Base-by-base conservation (phyloP, 2,329 filamentous ascomycete species). In the Sarocladiaceae sp. region DNA sequence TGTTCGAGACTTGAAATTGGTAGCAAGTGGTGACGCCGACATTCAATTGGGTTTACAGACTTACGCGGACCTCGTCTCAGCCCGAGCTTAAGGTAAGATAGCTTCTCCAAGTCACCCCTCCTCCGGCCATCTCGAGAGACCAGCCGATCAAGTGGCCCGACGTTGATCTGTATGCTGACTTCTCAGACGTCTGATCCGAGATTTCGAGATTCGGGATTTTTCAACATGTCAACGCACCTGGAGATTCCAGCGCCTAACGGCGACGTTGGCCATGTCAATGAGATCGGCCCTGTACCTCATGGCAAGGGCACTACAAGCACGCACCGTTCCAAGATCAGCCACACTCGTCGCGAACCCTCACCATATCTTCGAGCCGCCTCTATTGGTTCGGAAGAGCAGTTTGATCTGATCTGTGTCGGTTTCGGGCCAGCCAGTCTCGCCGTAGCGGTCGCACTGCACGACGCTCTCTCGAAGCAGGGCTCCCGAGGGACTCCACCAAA, bases 351-450 rank as follows among this genome's bases (percentile, higher is more conserved):
- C 16, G 40, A 20, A n/a, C 40, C 3, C 19, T 43, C 40, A 4
- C 50, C 48, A 13, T 53, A 56, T 43, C 66, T 84, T 13, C 68
- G 63, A 43, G 65, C 74, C n/a, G 71, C 75, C 3, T 43, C 26
- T 18, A 21, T 43, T 21, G 65, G 72, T 20, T 62, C 73, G 44
- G 75, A 83, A 50, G 78, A 85, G 41, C 68, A 88, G 24, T 83
- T 90, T 60, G 91, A 97, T 62, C 72, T 97, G 44, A 71, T 97
- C 53, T 95, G 89, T 63, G 80, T 95, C 45, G 91, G 91, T 19
- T 97, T 97, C 59, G 91, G 91, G 6, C 91, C 91, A 16, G 91
- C 91, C 21, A 93, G 88, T 48, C 73, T 97, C 27, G 84, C 90
- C 15, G 85, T 97, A 50, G 91, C 88, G 12, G 84, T 95, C 46